phyloP scores from a whole-genome alignment of 176 grass and related monocot species.

The Oryza officinalis region DNA sequence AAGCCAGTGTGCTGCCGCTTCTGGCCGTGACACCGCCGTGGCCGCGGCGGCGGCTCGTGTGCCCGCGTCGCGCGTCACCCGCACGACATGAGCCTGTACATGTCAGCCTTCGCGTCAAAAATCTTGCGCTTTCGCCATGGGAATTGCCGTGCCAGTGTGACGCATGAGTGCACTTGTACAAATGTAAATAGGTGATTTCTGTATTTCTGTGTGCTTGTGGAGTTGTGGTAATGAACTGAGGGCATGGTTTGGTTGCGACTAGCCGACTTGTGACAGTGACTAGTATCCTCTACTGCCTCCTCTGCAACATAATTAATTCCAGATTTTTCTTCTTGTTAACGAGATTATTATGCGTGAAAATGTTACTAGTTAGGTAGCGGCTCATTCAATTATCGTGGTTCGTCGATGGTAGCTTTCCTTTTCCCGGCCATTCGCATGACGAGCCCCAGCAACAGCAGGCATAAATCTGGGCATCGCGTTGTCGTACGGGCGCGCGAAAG shows the following conservation, averaged over 20 bases:
- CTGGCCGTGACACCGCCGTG: slow-evolving; percentile 23
- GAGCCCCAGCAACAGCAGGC: neutral
- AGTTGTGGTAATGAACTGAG: too few relatives aligned
- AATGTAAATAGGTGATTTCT: neutral
- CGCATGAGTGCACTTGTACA: neutral
- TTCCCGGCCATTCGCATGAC: slow-evolving; percentile 18
- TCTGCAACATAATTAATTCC: neutral
- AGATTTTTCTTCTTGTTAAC: neutral
- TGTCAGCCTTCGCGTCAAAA: neutral
- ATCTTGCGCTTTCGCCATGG: neutral
- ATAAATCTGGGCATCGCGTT: neutral
- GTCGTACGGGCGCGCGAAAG: neutral
- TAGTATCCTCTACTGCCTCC: too few relatives aligned
- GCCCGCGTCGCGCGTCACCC: too few relatives aligned
- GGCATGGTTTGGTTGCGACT: neutral
- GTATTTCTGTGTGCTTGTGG: too few relatives aligned
- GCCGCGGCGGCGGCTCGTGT: too few relatives aligned
- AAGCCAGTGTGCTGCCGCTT: slow-evolving; percentile 44
- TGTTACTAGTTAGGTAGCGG: neutral
- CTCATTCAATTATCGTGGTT: slow-evolving; percentile 15
- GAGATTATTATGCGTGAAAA: neutral
- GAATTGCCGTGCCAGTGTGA: neutral
- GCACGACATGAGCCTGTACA: too few relatives aligned
- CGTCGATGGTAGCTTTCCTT: slow-evolving; percentile 31
- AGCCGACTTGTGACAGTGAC: too few relatives aligned